Evolutionary conservation across 129 eudicot species (phyloP).

Genomic region (Apium graveolens): DNA sequence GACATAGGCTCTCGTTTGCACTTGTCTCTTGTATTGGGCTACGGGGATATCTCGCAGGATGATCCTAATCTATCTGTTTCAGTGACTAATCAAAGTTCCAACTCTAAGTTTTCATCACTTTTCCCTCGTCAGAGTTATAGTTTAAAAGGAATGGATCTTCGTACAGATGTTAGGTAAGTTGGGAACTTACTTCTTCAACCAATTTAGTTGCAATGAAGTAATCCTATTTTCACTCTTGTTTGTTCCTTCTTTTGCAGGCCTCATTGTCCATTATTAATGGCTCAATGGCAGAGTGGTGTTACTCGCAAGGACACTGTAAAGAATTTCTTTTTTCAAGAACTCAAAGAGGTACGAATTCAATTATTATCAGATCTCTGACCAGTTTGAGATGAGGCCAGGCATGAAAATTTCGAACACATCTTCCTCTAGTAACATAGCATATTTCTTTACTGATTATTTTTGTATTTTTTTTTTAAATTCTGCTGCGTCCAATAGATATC

Average conservation of each 20-base stretch:
- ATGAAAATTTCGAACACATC: neutral
- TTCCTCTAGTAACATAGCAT: neutral
- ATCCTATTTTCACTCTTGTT: neutral
- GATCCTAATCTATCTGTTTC: conserved; percentile 26
- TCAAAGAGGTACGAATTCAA: conserved; percentile 47
- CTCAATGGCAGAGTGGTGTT: conserved; percentile 92
- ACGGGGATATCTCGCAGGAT: conserved; percentile 38
- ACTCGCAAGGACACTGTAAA: conserved; percentile 79
- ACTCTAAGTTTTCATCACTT: conserved; percentile 33
- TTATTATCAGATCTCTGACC: neutral
- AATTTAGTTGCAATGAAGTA: neutral
- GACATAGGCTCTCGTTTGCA: conserved; percentile 69
- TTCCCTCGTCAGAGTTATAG: conserved; percentile 87
- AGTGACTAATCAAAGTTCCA: conserved; percentile 8
- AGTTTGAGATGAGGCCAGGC: neutral
- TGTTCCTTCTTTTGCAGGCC: conserved; percentile 33
- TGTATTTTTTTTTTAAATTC: neutral
- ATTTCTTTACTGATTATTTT: neutral
- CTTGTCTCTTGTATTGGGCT: conserved; percentile 68
- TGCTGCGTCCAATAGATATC: neutral
- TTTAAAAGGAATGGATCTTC: conserved; percentile 60
- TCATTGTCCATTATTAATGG: conserved; percentile 62
- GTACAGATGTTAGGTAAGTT: conserved; percentile 57
- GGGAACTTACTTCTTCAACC: conserved; percentile 9
- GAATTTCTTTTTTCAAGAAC: conserved; percentile 54